Evolutionary conservation across 306 rosid genomes (phyloP).

Genomic region (Lithocarpus polystachyus): DNA sequence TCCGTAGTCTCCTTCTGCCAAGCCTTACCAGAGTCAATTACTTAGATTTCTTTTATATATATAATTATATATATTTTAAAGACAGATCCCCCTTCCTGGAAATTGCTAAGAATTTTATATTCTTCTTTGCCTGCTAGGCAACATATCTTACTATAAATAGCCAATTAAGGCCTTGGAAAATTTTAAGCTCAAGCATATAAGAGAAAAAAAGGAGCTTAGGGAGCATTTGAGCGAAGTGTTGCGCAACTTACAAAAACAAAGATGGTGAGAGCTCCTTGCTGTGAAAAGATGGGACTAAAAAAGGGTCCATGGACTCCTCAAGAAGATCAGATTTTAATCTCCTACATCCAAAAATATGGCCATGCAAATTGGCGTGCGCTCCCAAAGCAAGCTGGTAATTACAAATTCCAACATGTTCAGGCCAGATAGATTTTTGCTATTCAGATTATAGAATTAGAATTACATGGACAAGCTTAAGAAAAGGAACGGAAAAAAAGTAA

Average conservation of each 20-base stretch:
- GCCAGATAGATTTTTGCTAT: background rate
- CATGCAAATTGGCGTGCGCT: slow-evolving; percentile 98
- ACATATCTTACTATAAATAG: slow-evolving; percentile 43
- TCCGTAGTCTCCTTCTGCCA: no score
- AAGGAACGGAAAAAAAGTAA: background rate
- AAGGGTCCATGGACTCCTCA: slow-evolving; percentile 91
- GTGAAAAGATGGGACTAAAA: slow-evolving; percentile 89
- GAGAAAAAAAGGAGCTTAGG: background rate
- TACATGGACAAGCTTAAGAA: background rate
- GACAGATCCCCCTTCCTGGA: slow-evolving; percentile 33
- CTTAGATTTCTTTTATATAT: background rate
- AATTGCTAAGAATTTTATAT: slow-evolving; percentile 31
- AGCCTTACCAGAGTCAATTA: no score
- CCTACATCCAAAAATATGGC: slow-evolving; percentile 59
- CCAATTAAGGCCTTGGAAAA: slow-evolving; percentile 15
- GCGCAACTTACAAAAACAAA: background rate
- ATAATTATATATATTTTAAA: no score
- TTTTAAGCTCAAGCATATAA: background rate
- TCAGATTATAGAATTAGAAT: background rate
- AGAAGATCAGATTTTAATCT: slow-evolving; percentile 70
- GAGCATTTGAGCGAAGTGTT: background rate
- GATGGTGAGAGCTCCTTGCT: slow-evolving; percentile 98
- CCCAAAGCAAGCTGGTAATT: slow-evolving; percentile 85
- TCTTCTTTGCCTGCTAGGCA: slow-evolving; percentile 20
- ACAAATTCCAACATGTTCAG: background rate